These are phyloP conservation scores for Schwanniomyces etchellsii DNA, from an alignment of 1,139 yeast species.

Conservation along the genomic window DNA sequence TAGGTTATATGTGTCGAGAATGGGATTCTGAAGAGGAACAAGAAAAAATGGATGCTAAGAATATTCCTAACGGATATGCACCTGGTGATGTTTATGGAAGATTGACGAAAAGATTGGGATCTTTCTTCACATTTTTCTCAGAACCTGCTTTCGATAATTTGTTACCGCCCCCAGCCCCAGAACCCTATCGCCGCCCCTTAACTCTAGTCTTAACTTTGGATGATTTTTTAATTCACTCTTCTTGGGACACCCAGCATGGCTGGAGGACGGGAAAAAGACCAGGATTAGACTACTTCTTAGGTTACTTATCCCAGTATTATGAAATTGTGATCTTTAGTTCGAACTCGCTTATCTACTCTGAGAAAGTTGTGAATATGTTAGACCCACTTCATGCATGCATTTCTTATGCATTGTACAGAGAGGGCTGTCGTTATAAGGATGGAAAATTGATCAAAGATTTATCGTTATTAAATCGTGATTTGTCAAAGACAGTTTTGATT, in stretches of 20 bases:
- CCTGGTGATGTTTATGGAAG: constrained; percentile 64
- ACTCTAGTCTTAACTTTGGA: constrained; percentile 87
- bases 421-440: constrained; percentile 85
- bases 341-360: constrained; percentile 81
- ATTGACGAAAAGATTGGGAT: constrained; percentile 63
- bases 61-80: constrained; percentile 62
- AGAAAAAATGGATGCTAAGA: constrained; percentile 41
- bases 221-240: constrained; percentile 84
- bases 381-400: constrained; percentile 91
- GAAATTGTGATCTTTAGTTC: constrained; percentile 89
- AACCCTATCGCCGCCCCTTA: constrained; percentile 88
- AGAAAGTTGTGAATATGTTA: constrained; percentile 75
- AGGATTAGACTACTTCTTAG: constrained; percentile 93
- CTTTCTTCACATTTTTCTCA: constrained; percentile 77
- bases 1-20: constrained; percentile 74
- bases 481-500: constrained; percentile 70
- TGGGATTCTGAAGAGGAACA: constrained; percentile 81
- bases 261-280: constrained; percentile 99
- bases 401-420: constrained; percentile 83
- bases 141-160: constrained; percentile 93
- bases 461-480: constrained; percentile 83
- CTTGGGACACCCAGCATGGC: constrained; percentile 88
- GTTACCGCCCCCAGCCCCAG: constrained; percentile 83
- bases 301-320: constrained; percentile 90
- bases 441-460: constrained; percentile 86